Base-by-base conservation (phyloP, 1,284 basidiomycete genomes). In the Austropuccinia psidii region DNA sequence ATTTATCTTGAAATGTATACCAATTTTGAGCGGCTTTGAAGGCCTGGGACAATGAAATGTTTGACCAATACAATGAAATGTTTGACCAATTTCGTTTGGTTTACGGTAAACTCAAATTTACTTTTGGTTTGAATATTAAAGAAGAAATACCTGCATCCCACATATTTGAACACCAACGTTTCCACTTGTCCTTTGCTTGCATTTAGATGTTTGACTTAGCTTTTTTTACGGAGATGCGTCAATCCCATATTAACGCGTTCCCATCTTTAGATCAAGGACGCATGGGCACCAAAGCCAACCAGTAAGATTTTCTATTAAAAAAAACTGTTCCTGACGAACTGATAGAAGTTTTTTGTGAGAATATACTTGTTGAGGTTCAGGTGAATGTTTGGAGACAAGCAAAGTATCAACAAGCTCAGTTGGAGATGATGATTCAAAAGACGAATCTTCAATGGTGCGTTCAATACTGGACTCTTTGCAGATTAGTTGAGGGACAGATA, bases 191-290 rank as follows among this genome's bases (percentile, higher is more conserved):
- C 95, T 97, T 75, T 90, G 85, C 81, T 97, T 93, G 80, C 95
- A 98, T 83, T 98, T 98, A 83, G 95, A 96, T 64, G 95, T 88
- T 83, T 98, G 96, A 79, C 92, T 95, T 83, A 89, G 90, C 85
- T 95, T 96, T 84, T 98, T 98, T 73, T 87, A 85, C 0, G 88
- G 84, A 5, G 90, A 91, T 27, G 95, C 95, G 78, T 97, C 92
- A 82, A 96, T 90, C 17, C 95, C 95, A 82, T 98, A 98, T 83
- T 98, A 96, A 50, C 95, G 85, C 39, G 94, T 97, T 19, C 95
- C 95, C 95, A 98, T 98, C 85, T 98, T 98, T 78, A 98, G 84
- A 82, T 98, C 95, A 77, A 98, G 86, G 50, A 98, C 95, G 79
- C 95, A 98, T 2, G 96, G 92, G 64, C 87, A 87, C 81, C 90